phyloP scores from a whole-genome alignment of 352 stramenopile species.

The Pythium aquatile region DNA sequence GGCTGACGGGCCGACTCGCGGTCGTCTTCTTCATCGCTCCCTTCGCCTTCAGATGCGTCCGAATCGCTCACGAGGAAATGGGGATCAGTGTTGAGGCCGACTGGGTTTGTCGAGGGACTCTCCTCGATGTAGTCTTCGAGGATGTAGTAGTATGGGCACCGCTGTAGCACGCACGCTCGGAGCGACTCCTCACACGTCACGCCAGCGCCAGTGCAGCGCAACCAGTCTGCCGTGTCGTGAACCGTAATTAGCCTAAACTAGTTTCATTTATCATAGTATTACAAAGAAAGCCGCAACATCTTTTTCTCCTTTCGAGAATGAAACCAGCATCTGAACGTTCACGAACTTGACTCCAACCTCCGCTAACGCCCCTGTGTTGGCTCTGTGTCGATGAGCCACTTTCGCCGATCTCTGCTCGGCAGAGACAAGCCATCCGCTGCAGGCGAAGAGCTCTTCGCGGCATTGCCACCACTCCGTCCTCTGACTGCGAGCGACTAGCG shows the following conservation, averaged over 20 bases:
- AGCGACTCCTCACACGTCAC: too few species aligned
- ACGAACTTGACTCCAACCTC: background rate
- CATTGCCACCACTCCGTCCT: background rate
- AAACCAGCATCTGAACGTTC: background rate
- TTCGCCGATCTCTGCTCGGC: background rate
- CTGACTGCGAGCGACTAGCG: background rate
- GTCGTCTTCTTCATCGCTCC: too few species aligned
- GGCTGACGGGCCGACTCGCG: too few species aligned
- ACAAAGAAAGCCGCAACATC: background rate
- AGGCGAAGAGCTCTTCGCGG: background rate
- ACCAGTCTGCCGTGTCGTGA: too few species aligned
- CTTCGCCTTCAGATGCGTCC: too few species aligned
- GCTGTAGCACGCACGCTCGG: too few species aligned
- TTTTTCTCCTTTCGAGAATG: background rate
- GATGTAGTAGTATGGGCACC: too few species aligned
- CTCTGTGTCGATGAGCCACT: background rate
- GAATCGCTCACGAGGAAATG: too few species aligned
- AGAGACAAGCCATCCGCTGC: slow-evolving; percentile 1
- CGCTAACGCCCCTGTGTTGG: background rate
- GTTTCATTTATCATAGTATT: background rate
- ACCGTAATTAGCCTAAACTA: background rate
- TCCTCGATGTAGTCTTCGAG: too few species aligned
- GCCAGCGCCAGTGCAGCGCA: too few species aligned
- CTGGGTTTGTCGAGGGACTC: too few species aligned
- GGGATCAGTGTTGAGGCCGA: too few species aligned